Conservation (phyloP, 75 land plant genomes). For the Larix kaempferi region DNA sequence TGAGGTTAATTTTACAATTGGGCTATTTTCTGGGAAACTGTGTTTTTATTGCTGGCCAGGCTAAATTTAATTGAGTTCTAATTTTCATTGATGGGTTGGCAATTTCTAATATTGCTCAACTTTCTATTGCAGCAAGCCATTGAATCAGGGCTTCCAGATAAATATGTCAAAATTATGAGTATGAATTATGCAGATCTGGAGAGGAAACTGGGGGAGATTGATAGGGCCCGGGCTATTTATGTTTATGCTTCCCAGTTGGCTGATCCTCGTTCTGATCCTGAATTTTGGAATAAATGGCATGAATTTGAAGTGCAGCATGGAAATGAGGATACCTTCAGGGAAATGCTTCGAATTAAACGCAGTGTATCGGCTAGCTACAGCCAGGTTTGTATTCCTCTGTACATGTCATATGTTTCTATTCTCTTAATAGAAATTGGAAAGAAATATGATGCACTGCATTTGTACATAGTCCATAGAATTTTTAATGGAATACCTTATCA, state of each 20-base stretch:
- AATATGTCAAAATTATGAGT: conserved; percentile 89
- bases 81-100: not conserved
- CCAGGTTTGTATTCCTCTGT: conserved; percentile 50
- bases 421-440: not conserved
- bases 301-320: conserved; percentile 97
- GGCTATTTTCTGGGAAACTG: not conserved
- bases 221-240: conserved; percentile 84
- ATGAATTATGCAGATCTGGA: conserved; percentile 94
- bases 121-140: conserved; percentile 67
- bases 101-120: not conserved
- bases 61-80: not conserved
- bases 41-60: not conserved
- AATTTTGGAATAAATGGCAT: conserved; percentile 91
- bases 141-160: conserved; percentile 87
- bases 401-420: not conserved
- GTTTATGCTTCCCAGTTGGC: conserved; percentile 73
- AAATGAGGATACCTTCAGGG: conserved; percentile 93
- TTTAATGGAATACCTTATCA: not conserved
- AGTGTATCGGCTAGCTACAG: conserved; percentile 89
- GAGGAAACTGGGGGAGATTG: conserved; percentile 91
- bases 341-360: conserved; percentile 88
- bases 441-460: not conserved
- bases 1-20: conserved; percentile 39
- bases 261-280: conserved; percentile 79
- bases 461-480: not conserved